Percentiles rank a stretch among this genome's conserved stretches.
Conservation (phyloP, 805 yeast genomes). For the Yarrowia yakushimensis region DNA sequence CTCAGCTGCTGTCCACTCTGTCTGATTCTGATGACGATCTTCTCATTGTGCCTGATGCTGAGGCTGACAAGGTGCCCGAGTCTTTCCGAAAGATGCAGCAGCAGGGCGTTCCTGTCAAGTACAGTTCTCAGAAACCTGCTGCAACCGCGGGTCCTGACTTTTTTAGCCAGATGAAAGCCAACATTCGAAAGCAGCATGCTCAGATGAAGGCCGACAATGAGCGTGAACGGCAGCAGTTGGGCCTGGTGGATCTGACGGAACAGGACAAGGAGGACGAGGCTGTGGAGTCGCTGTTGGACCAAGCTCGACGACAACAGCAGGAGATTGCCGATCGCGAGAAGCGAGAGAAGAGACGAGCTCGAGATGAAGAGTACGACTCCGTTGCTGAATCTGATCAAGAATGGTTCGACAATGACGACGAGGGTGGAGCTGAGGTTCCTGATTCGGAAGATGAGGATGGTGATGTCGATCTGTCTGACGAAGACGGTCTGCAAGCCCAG, state of each 20-base stretch:
- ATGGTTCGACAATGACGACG: constrained; percentile 79
- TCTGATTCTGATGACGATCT: constrained; percentile 17
- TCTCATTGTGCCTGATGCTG: neutral
- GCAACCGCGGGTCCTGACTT: neutral
- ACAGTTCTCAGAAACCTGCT: neutral
- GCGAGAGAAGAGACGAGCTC: neutral
- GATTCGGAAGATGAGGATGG: constrained; percentile 36
- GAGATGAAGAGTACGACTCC: constrained; percentile 58
- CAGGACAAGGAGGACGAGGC: constrained; percentile 19
- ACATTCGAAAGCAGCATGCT: constrained; percentile 1
- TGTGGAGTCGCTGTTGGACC: constrained; percentile 18
- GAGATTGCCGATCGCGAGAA: constrained; percentile 19
- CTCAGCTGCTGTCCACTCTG: neutral
- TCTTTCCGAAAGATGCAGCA: constrained; percentile 3
- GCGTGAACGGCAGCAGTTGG: neutral
- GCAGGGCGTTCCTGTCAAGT: constrained; percentile 2
- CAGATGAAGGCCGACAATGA: constrained; percentile 2
- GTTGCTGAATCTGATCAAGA: constrained; percentile 54
- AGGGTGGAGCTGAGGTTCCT: constrained; percentile 53
- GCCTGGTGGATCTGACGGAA: constrained; percentile 1
- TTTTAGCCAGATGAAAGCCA: neutral
- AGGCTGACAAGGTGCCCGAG: constrained; percentile 17
- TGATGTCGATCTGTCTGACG: neutral
- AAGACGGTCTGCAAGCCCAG: neutral
- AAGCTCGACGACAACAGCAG: constrained; percentile 1